Base-by-base conservation (phyloP, 352 stramenopile genomes). In the Phytopythium sindhum region DNA sequence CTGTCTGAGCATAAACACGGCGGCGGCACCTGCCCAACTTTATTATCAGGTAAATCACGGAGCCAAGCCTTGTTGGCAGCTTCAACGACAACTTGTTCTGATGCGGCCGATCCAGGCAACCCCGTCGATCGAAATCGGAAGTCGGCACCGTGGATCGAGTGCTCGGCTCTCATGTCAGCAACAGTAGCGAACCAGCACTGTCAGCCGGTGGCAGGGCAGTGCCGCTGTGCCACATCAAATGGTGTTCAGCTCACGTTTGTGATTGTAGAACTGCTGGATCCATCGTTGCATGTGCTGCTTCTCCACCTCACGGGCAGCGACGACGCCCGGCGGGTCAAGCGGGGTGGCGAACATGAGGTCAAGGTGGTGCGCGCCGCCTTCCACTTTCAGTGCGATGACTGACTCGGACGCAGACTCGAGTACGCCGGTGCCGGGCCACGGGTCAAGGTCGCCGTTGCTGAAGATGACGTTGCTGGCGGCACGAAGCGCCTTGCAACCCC, bases 371-470 rank as follows among this genome's bases (percentile, higher is more conserved):
- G 10, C 33, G 33, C 33, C 33, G 10, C 33, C 33, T 10, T 39
- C 5, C 33, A 39, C 33, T 39, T 39, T 39, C 33, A 90, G 67
- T 14, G 66, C 68, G 29, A 96, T 73, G 51, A 92, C 70, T 35
- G 73, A 80, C 28, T 84, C 70, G 17, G 77, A 81, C 15, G 81
- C 28, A 14, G 62, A 66, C 41, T 74, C 57, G 24, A 82, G 77
- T 23, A 98, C 83, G 50, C 90, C 92, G 1, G 77, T 92, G 44
- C 76, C 78, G 21, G 72, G 85, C 86, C 88, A 98, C 50, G 93
- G 93, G 71, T 98, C 93, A 26, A 89, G 79, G 52, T 95, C 74
- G 55, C 93, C 93, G 68, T 97, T 97, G 48, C 88, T 96, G 55
- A 98, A 88, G 33, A 98, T 80, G 54, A 98, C 94, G 73, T 98